Conservation (phyloP, 2,329 filamentous ascomycete species). For the Phymatotrichopsis omnivora region DNA sequence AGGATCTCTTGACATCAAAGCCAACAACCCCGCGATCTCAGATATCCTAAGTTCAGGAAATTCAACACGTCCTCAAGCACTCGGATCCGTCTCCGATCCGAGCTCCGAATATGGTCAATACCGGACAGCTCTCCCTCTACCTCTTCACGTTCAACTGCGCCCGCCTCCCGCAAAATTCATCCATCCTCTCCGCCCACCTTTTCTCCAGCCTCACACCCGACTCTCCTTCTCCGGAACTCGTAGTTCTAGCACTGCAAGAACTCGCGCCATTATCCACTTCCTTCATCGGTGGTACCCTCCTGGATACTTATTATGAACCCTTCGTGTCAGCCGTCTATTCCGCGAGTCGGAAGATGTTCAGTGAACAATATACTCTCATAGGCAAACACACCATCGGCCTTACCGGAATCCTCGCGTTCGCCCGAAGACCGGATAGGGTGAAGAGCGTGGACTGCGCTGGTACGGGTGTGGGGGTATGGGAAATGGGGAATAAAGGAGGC, state of each 20-base stretch:
- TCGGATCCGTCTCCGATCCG: too few relatives aligned
- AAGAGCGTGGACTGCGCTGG: constrained; percentile 63
- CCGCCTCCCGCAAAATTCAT: constrained; percentile 56
- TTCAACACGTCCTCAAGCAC: too few relatives aligned
- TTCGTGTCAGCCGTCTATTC: constrained; percentile 62
- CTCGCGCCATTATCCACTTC: constrained; percentile 72
- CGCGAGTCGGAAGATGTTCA: constrained; percentile 38
- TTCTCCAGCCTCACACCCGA: constrained; percentile 52
- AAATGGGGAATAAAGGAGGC: constrained; percentile 94
- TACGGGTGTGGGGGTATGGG: constrained; percentile 71
- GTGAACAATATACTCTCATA: constrained; percentile 56
- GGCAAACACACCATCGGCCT: constrained; percentile 69
- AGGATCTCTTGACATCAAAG: too few relatives aligned
- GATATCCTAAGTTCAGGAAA: too few relatives aligned
- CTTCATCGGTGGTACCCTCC: constrained; percentile 73
- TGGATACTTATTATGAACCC: constrained; percentile 63
- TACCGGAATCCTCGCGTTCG: constrained; percentile 82
- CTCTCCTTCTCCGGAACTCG: constrained; percentile 48
- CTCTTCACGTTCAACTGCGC: constrained; percentile 86
- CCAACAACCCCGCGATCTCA: too few relatives aligned
- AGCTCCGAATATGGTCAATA: too few relatives aligned
- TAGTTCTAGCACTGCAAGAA: constrained; percentile 70
- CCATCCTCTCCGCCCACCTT: constrained; percentile 61
- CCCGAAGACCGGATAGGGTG: constrained; percentile 52
- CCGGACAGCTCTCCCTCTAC: constrained; percentile 66